Conservation (phyloP, 768 basidiomycete genomes). For the Rickenella mellea region DNA sequence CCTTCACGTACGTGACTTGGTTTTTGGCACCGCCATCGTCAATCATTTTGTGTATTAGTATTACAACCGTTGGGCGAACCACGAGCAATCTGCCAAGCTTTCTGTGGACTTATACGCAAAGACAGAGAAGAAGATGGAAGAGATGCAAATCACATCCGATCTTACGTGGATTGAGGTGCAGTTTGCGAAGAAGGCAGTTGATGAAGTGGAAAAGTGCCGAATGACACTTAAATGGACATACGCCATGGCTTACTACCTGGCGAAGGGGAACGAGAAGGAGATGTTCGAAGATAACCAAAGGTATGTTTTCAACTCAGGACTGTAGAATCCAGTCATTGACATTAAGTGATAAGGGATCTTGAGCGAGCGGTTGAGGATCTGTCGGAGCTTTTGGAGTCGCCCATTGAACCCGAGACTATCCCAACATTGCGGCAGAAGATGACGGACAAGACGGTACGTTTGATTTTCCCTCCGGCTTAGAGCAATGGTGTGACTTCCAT, state of each 20-base stretch:
- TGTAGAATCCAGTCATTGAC: not conserved
- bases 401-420: constrained; percentile 79
- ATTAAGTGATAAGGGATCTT: constrained; percentile 68
- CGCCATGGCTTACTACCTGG: constrained; percentile 96
- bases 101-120: constrained; percentile 86
- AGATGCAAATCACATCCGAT: constrained; percentile 89
- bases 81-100: constrained; percentile 97
- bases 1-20: constrained; percentile 63
- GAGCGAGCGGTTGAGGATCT: constrained; percentile 94
- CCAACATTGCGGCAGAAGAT: constrained; percentile 79
- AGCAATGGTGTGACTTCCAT: not conserved
- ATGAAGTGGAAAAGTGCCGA: constrained; percentile 81
- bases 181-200: constrained; percentile 98
- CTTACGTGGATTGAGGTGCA: constrained; percentile 98
- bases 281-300: constrained; percentile 96
- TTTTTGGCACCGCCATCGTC: not conserved
- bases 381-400: constrained; percentile 87
- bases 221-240: constrained; percentile 99
- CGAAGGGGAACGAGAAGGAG: constrained; percentile 84
- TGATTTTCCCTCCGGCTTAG: constrained; percentile 2
- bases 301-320: constrained; percentile 23
- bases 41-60: constrained; percentile 45
- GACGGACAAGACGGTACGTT: constrained; percentile 84
- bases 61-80: constrained; percentile 99
- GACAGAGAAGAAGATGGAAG: constrained; percentile 99